Conservation (phyloP, 164 flowering plant species). For the Echeveria elegans region DNA sequence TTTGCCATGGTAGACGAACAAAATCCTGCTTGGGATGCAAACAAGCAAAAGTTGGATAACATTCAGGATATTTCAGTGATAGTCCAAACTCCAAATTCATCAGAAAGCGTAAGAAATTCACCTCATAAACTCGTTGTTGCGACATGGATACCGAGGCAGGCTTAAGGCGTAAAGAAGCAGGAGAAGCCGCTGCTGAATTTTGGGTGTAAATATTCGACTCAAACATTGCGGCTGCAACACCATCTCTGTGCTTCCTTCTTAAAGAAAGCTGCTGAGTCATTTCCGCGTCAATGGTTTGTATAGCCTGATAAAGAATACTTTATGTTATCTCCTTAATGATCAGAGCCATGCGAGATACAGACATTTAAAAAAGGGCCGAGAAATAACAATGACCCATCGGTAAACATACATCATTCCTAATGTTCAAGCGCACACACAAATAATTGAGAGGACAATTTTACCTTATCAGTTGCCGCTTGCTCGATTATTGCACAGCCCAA, state of each 20-base stretch:
- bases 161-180: slow-evolving; percentile 89
- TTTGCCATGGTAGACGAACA: slow-evolving; percentile 89
- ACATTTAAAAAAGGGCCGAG: not conserved
- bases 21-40: slow-evolving; percentile 50
- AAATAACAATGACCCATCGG: not conserved
- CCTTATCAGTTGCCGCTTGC: slow-evolving; percentile 95
- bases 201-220: slow-evolving; percentile 65
- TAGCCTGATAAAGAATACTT: slow-evolving; percentile 39
- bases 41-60: slow-evolving; percentile 4
- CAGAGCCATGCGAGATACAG: not conserved
- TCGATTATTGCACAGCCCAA: slow-evolving; percentile 92
- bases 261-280: slow-evolving; percentile 61
- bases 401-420: not conserved
- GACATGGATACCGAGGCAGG: slow-evolving; percentile 78
- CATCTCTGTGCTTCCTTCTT: slow-evolving; percentile 84
- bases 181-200: slow-evolving; percentile 60
- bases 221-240: slow-evolving; percentile 51
- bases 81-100: not conserved
- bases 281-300: slow-evolving; percentile 82
- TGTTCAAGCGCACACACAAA: not conserved
- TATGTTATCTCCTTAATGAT: not conserved
- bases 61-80: not conserved
- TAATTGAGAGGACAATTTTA: slow-evolving; percentile 12
- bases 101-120: slow-evolving; percentile 10
- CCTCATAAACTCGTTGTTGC: slow-evolving; percentile 98